A percentile compares a stretch with the other conserved stretches of the same genome.
These are phyloP conservation scores for Paspalum vaginatum DNA, from an alignment of 176 grass and related monocot genomes.

Conservation along the genomic window DNA sequence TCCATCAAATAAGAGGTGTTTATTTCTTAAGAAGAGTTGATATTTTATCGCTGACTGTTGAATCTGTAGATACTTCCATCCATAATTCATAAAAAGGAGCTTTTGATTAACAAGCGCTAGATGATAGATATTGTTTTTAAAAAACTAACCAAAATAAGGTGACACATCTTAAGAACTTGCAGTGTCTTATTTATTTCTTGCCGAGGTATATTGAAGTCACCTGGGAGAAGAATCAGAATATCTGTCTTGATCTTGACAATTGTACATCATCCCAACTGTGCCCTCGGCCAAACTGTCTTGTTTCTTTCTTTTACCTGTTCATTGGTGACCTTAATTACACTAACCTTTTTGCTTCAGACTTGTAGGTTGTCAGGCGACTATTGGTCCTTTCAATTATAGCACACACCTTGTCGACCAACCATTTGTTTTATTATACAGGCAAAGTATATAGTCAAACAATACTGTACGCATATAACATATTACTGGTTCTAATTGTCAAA, in stretches of 20 bases:
- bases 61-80: conserved; percentile 13
- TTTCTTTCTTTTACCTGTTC: not conserved
- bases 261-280: conserved; percentile 5
- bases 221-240: not conserved
- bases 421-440: conserved; percentile 13
- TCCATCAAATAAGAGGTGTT: not conserved
- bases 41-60: conserved; percentile 18
- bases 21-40: conserved; percentile 6
- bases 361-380: conserved; percentile 30
- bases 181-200: not conserved
- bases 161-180: not conserved
- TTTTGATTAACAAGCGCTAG: not conserved
- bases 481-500: conserved; percentile 49
- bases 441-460: conserved; percentile 31
- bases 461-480: conserved; percentile 31
- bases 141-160: conserved; percentile 7
- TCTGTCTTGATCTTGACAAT: not conserved
- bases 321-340: conserved; percentile 6
- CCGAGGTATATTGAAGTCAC: not conserved
- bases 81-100: not conserved
- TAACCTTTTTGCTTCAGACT: conserved; percentile 17
- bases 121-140: conserved; percentile 11
- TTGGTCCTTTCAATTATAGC: conserved; percentile 17
- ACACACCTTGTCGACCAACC: not conserved
- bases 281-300: not conserved